A percentile compares a stretch with the other conserved stretches of the same genome.
Evolutionary conservation across 2,329 filamentous ascomycete species (phyloP).

Genomic region (Sarocladiaceae sp.): DNA sequence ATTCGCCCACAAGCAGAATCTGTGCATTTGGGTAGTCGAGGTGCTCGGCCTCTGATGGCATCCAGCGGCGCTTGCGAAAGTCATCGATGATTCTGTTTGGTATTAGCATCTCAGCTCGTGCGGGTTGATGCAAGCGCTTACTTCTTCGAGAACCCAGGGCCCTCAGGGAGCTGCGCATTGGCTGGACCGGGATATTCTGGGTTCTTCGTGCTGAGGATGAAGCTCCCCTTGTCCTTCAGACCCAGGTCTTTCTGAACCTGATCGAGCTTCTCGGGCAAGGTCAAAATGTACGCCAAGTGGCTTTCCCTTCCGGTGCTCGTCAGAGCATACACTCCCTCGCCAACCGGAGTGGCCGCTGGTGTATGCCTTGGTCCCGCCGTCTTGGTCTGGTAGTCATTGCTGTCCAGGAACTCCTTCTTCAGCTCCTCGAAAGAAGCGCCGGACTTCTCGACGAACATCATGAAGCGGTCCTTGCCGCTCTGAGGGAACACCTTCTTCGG

Average conservation of each 20-base stretch:
- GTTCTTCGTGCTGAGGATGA: slow-evolving; percentile 77
- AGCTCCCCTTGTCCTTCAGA: slow-evolving; percentile 66
- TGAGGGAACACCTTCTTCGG: slow-evolving; percentile 81
- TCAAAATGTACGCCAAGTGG: slow-evolving; percentile 77
- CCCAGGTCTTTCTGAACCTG: slow-evolving; percentile 75
- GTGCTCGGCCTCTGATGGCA: slow-evolving; percentile 66
- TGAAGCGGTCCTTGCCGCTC: slow-evolving; percentile 65
- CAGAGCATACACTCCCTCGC: slow-evolving; percentile 81
- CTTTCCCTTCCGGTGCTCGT: slow-evolving; percentile 66
- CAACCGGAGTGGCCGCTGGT: slow-evolving; percentile 70
- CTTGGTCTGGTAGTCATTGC: slow-evolving; percentile 69
- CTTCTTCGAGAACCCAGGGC: slow-evolving; percentile 67
- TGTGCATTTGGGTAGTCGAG: slow-evolving; percentile 73
- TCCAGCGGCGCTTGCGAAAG: slow-evolving; percentile 71
- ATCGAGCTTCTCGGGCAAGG: slow-evolving; percentile 64
- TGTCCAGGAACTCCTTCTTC: slow-evolving; percentile 66
- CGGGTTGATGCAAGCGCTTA: slow-evolving; percentile 32
- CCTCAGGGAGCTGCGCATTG: slow-evolving; percentile 57
- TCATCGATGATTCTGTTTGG: slow-evolving; percentile 59
- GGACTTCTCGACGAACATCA: slow-evolving; percentile 79
- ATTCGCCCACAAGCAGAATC: slow-evolving; percentile 73
- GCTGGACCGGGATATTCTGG: slow-evolving; percentile 65
- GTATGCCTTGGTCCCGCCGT: slow-evolving; percentile 65
- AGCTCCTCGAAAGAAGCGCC: slow-evolving; percentile 62
- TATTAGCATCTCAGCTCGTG: slow-evolving; percentile 8